Conservation (phyloP, 2,329 filamentous ascomycete species). For the Anthostomella pinea region DNA sequence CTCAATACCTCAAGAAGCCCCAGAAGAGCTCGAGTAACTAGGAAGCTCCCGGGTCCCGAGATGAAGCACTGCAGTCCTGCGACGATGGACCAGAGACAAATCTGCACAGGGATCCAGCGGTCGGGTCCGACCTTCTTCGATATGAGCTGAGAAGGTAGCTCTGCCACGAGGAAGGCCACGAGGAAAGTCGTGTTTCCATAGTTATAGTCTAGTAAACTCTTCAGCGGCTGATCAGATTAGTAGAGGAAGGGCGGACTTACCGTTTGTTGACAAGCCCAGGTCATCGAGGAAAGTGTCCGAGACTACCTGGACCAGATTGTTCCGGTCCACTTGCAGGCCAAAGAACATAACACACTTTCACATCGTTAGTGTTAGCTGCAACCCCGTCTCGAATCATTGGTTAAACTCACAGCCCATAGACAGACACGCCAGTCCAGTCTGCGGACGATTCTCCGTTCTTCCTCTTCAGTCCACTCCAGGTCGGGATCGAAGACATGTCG, state of each 20-base stretch:
- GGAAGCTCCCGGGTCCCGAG: conserved; percentile 23
- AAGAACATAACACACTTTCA: conserved; percentile 56
- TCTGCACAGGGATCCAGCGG: conserved; percentile 33
- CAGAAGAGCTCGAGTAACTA: conserved; percentile 24
- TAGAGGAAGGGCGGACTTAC: conserved; percentile 30
- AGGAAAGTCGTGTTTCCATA: conserved; percentile 54
- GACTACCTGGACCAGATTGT: conserved; percentile 57
- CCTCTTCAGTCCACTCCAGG: conserved; percentile 49
- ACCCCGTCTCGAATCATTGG: background rate
- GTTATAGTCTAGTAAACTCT: conserved; percentile 42
- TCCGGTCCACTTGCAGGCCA: conserved; percentile 58
- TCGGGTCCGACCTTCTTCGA: conserved; percentile 46
- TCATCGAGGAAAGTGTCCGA: conserved; percentile 61
- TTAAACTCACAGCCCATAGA: conserved; percentile 37
- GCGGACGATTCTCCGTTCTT: conserved; percentile 51
- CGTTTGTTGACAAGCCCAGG: conserved; percentile 42
- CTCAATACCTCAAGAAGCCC: conserved; percentile 24
- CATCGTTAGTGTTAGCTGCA: conserved; percentile 10
- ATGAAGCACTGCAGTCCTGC: conserved; percentile 27
- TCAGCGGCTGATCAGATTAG: conserved; percentile 2
- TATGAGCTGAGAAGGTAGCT: conserved; percentile 60
- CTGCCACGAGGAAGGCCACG: conserved; percentile 52
- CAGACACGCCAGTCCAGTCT: conserved; percentile 42
- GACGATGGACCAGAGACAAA: conserved; percentile 31
- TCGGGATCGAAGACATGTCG: conserved; percentile 53